Conservation (phyloP, 1,139 yeast genomes). For the Blastobotrys petasosporus region DNA sequence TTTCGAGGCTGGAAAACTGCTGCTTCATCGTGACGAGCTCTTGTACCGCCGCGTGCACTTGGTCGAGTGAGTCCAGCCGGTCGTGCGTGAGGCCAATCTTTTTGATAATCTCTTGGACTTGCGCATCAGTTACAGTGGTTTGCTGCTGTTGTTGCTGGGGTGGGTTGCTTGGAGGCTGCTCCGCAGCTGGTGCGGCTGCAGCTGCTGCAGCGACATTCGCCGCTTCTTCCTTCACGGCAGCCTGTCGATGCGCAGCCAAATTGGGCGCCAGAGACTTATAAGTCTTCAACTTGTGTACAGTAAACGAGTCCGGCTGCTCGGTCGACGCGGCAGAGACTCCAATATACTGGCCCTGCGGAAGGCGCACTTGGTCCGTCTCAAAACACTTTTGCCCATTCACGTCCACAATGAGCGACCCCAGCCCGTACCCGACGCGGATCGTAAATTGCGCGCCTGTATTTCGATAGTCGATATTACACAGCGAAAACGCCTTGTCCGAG, state of each 20-base stretch:
- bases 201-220: background rate
- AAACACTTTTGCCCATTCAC: conserved; percentile 37
- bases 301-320: conserved; percentile 31
- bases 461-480: conserved; percentile 35
- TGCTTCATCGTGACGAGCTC: conserved; percentile 7
- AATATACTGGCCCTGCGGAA: conserved; percentile 31
- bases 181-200: background rate
- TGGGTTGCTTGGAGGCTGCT: background rate
- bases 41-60: conserved; percentile 8
- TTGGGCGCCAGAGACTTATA: conserved; percentile 14
- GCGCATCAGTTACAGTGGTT: conserved; percentile 6
- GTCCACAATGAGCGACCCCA: conserved; percentile 31
- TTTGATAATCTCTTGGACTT: conserved; percentile 16
- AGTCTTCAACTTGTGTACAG: conserved; percentile 23
- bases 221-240: background rate
- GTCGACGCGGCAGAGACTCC: conserved; percentile 36
- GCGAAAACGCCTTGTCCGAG: conserved; percentile 31
- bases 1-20: conserved; percentile 14
- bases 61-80: conserved; percentile 11
- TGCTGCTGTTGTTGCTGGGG: conserved; percentile 6
- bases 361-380: conserved; percentile 28
- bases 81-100: conserved; percentile 16
- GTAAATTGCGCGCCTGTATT: conserved; percentile 31
- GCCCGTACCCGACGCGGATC: conserved; percentile 31
- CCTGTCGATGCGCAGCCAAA: conserved; percentile 4